Evolutionary conservation across 176 grass and related monocot genomes (phyloP).

Genomic region (Neostapfia colusana): DNA sequence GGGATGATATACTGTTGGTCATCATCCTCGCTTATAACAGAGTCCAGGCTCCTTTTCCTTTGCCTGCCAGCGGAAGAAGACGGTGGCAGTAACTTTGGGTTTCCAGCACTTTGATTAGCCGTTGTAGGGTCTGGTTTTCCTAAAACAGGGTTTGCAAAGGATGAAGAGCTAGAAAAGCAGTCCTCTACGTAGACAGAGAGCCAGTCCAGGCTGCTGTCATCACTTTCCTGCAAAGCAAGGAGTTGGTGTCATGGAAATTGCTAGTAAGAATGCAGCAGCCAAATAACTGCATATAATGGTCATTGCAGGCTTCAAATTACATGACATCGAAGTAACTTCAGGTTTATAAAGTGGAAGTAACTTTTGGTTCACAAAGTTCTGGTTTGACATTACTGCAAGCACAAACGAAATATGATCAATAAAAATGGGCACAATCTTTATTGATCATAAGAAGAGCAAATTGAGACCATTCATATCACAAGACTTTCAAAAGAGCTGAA

Average conservation of each 20-base stretch:
- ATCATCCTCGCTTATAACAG: constrained; percentile 33
- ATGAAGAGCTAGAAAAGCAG: constrained; percentile 57
- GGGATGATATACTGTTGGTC: constrained; percentile 30
- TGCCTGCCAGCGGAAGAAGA: constrained; percentile 35
- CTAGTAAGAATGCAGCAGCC: constrained; percentile 32
- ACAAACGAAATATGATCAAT: neutral
- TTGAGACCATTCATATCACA: neutral
- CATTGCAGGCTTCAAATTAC: neutral
- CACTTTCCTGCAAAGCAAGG: constrained; percentile 63
- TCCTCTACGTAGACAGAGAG: constrained; percentile 82
- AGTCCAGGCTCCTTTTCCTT: constrained; percentile 50
- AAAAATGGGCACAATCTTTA: neutral
- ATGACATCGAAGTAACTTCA: neutral
- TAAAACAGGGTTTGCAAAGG: constrained; percentile 34
- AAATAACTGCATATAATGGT: neutral
- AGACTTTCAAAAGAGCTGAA: neutral
- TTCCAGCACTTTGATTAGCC: constrained; percentile 31
- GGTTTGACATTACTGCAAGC: constrained; percentile 3
- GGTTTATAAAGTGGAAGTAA: neutral
- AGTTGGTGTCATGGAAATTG: constrained; percentile 16
- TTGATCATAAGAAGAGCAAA: neutral
- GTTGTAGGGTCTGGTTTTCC: constrained; percentile 28
- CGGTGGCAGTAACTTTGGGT: constrained; percentile 16
- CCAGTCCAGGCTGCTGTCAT: constrained; percentile 64
- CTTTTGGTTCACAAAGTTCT: neutral